Base-by-base conservation (phyloP, 2,329 filamentous ascomycete genomes). In the Aspergillus amoenus region DNA sequence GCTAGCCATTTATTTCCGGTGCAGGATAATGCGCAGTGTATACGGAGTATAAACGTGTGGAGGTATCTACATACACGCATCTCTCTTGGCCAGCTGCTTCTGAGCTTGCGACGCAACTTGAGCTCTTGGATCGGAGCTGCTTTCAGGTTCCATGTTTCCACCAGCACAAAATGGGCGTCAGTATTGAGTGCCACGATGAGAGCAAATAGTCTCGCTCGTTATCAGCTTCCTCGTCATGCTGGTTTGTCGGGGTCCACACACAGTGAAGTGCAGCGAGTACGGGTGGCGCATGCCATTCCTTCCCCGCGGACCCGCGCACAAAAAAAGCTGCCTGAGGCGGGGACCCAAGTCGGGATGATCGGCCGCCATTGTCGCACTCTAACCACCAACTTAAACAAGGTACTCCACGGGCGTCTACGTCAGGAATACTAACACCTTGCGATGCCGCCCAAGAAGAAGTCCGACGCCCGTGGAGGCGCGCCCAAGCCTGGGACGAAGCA, bases 401-500 rank as follows among this genome's bases (percentile, higher is more conserved):
- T 34, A 53, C 61, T 68, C 66, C 66, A 68, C 62, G 66, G 67
- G 68, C 57, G 59, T 63, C 56, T 56, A 24, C 34, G 56, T 44
- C 41, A 52, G 37, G 15, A 51, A 24, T 44, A 57, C 21, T 40
- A 45, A 21, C 8, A 34, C 21, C 40, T 39, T 47, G 40, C 13
- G 59, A 72, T 78, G 75, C 70, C 68, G 57, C 73, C 75, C 44
- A 78, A 77, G 64, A 76, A 74, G 65, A 76, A 76, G 64, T 63
- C 68, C 53, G 70, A 71, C 55, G 68, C 66, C 64, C 71, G 71
- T 62, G 72, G 69, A 64, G 72, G 67, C 59, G 55, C 13, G 24
- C 70, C 73, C 49, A 76, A 77, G 62, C 74, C 73, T 17, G 69
- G 73, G 34, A 73, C 73, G 7, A 75, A 76, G 54, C 68, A 74